A percentile compares a stretch with the other conserved stretches of the same genome.
Conservation (phyloP, 1,139 yeast genomes). For the Sugiyamaella neomexicana region DNA sequence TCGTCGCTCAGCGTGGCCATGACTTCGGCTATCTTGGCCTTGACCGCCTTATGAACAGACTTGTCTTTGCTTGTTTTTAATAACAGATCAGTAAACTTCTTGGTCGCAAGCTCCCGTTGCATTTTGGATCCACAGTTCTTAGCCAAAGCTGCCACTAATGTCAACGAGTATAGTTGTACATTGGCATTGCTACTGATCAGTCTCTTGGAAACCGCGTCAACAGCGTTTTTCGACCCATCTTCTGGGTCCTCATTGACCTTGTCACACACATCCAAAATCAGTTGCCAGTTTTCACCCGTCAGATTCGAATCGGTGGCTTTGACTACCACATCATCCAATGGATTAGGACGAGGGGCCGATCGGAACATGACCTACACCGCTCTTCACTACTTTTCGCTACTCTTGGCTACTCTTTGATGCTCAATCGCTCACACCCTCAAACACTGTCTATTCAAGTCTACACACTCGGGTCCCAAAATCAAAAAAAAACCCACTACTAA, state of each 20-base stretch:
- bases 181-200: conserved; percentile 72
- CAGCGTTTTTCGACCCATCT: conserved; percentile 54
- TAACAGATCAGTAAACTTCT: conserved; percentile 60
- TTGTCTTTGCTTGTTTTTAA: conserved; percentile 56
- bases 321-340: conserved; percentile 34
- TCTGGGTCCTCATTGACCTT: conserved; percentile 73
- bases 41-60: conserved; percentile 66
- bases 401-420: not conserved
- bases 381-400: not conserved
- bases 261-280: conserved; percentile 81
- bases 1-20: conserved; percentile 61
- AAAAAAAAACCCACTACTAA: too few species aligned
- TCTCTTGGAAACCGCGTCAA: conserved; percentile 52
- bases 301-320: conserved; percentile 86
- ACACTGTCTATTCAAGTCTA: too few species aligned
- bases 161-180: conserved; percentile 68
- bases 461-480: too few species aligned
- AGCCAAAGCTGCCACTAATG: conserved; percentile 73
- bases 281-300: conserved; percentile 83
- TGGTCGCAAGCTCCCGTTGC: conserved; percentile 78
- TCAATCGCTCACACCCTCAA: too few species aligned
- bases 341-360: conserved; percentile 33
- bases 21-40: conserved; percentile 63
- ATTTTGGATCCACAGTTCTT: conserved; percentile 92
- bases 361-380: conserved; percentile 32